A percentile compares a stretch with the other conserved stretches of the same genome.
Conservation (phyloP, 1,284 basidiomycete genomes). For the Pseudozyma hubeiensis region DNA sequence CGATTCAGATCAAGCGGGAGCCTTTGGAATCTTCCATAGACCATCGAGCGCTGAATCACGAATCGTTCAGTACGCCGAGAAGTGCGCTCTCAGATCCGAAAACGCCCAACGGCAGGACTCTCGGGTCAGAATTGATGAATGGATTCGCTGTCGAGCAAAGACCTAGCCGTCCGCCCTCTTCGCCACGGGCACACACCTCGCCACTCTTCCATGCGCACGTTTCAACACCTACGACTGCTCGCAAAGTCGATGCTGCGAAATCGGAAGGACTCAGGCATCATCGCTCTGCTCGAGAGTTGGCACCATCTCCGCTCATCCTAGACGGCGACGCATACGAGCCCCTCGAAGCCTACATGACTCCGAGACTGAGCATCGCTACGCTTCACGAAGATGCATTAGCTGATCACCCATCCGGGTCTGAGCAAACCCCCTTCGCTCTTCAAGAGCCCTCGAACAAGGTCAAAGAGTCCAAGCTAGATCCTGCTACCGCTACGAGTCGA, state of each 20-base stretch:
- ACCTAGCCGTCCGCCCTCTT: conserved; percentile 9
- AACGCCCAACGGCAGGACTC: conserved; percentile 1
- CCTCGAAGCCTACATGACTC: conserved; percentile 29
- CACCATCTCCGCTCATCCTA: conserved; percentile 14
- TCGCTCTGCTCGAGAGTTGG: conserved; percentile 8
- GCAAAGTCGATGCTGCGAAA: neutral
- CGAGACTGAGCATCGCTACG: conserved; percentile 19
- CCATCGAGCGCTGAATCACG: neutral
- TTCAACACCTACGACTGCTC: neutral
- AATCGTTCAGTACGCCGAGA: conserved; percentile 13
- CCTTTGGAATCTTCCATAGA: neutral
- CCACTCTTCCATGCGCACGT: neutral
- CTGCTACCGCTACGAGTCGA: neutral
- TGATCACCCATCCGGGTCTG: neutral
- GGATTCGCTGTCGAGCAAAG: neutral
- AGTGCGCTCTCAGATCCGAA: neutral
- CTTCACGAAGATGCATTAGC: conserved; percentile 19
- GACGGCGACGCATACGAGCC: conserved; percentile 18
- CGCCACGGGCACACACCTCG: conserved; percentile 14
- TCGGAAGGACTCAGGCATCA: conserved; percentile 4
- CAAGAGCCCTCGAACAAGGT: conserved; percentile 3
- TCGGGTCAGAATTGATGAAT: neutral
- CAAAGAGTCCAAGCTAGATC: neutral
- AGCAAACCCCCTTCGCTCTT: neutral
- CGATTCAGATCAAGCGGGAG: conserved; percentile 11